Conservation (phyloP, 2,329 filamentous ascomycete species). For the Nectriaceae sp. region DNA sequence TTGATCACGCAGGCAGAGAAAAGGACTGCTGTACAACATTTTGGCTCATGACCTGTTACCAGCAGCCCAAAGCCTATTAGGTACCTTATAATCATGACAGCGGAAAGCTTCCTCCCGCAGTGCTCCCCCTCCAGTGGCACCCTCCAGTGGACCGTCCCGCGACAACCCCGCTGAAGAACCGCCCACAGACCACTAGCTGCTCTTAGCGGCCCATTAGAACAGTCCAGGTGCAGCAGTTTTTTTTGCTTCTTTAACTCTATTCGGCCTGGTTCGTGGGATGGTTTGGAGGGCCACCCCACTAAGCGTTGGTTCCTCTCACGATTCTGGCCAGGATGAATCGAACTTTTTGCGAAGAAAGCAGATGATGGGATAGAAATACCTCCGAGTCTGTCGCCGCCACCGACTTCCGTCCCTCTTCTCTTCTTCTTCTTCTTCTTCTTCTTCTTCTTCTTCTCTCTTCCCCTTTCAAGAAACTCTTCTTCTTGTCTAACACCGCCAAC, state of each 20-base stretch:
- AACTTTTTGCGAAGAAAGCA: conserved; percentile 10
- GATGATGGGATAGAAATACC: conserved; percentile 17
- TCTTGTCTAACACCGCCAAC: too few species aligned
- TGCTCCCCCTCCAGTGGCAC: neutral
- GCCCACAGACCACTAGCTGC: neutral
- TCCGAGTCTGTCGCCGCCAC: conserved; percentile 6
- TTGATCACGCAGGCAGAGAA: too few species aligned
- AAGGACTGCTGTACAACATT: too few species aligned
- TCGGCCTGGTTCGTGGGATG: neutral
- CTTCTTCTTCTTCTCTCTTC: too few species aligned
- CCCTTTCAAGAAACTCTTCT: too few species aligned
- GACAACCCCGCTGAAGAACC: neutral
- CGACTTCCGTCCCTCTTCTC: conserved; percentile 10
- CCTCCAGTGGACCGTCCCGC: neutral
- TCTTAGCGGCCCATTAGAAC: neutral
- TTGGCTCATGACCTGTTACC: too few species aligned
- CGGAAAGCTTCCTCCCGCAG: neutral
- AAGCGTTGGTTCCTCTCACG: neutral
- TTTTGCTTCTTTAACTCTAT: neutral
- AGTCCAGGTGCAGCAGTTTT: neutral
- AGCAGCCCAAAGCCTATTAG: too few species aligned
- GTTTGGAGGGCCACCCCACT: neutral
- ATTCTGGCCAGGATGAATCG: neutral
- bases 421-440: neutral
- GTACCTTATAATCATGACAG: neutral